Base-by-base conservation (phyloP, 1,139 yeast genomes). In the Kodamaea suecica region DNA sequence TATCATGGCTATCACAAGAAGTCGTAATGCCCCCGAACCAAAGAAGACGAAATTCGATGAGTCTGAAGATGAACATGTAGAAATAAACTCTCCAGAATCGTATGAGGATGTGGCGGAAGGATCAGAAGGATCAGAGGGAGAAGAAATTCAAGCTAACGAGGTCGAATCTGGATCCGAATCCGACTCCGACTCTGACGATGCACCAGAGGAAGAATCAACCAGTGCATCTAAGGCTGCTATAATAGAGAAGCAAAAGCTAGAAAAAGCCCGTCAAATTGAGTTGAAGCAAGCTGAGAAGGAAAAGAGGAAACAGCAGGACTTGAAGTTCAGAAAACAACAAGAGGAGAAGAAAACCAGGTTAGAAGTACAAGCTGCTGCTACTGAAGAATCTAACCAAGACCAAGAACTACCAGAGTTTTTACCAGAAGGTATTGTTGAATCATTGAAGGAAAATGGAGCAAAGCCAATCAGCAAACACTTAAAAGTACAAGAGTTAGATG, bases 221-320 rank as follows among this genome's bases (percentile, higher is more conserved):
- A 41, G 53, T 7, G 44, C 49, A 24, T 51, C 67, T 16, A 65
- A 57, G 41, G 40, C 54, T 35, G 57, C 59, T 2, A 44, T 65
- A 20, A 55, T 70, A 39, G 56, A 56, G 34, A 54, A 63, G 35
- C 62, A 70, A 40, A 61, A 59, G 33, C 58, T 65, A 39, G 53
- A 55, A 31, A 46, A 51, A 33, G 57, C 61, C 34, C 51, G 64
- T 15, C 56, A 65, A 35, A 60, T 59, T 34, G 57, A 61, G 43
- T 53, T 56, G 39, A 63, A 63, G 41, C 56, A 57, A 42, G 50
- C 53, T 38, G 63, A 68, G 44, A 69, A 63, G 52, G 74, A 71
- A 45, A 73, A 65, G 55, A 66, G 83, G 62, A 69, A 73, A 53
- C 59, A 66, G 47, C 67, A 66, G 43, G 71, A 76, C 47, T 57